Conservation (phyloP, 805 yeast species). For the Ogataea glucozyma region DNA sequence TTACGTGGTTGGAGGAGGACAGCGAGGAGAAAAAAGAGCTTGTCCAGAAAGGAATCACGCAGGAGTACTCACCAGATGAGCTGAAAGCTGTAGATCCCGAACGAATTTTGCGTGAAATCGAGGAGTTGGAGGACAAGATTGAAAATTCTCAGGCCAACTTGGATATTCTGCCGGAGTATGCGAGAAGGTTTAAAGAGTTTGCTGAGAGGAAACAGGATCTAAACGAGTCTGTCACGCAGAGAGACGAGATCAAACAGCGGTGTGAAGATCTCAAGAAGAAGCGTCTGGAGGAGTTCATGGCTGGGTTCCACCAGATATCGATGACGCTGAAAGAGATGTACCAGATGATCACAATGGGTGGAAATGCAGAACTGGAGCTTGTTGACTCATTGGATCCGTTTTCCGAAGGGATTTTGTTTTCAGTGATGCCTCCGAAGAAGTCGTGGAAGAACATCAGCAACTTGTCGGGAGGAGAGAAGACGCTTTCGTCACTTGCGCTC, state of each 20-base stretch:
- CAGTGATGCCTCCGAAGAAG: constrained; percentile 99
- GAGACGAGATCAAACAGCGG: constrained; percentile 62
- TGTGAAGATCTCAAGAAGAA: constrained; percentile 71
- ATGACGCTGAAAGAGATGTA: constrained; percentile 93
- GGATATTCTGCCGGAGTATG: constrained; percentile 77
- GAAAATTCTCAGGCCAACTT: constrained; percentile 63
- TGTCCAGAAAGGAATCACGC: constrained; percentile 33
- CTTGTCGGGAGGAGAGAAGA: constrained; percentile 96
- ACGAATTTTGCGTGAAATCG: constrained; percentile 51
- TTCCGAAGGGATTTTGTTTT: constrained; percentile 91
- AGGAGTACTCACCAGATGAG: constrained; percentile 47
- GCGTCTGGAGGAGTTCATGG: constrained; percentile 87
- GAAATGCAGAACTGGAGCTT: constrained; percentile 94
- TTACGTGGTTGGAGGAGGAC: constrained; percentile 51
- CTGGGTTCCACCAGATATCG: constrained; percentile 85
- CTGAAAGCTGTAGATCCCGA: constrained; percentile 49
- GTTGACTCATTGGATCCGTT: constrained; percentile 98
- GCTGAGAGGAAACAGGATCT: constrained; percentile 62
- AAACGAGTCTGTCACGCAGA: constrained; percentile 60
- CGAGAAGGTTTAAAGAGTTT: constrained; percentile 63
- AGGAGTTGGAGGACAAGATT: constrained; percentile 54
- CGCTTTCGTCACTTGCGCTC: constrained; percentile 88
- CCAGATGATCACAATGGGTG: constrained; percentile 98
- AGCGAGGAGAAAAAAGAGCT: constrained; percentile 23
- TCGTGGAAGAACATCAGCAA: constrained; percentile 96